Evolutionary conservation across 306 rosid genomes (phyloP).

Genomic region (Hippophae gyantsensis): DNA sequence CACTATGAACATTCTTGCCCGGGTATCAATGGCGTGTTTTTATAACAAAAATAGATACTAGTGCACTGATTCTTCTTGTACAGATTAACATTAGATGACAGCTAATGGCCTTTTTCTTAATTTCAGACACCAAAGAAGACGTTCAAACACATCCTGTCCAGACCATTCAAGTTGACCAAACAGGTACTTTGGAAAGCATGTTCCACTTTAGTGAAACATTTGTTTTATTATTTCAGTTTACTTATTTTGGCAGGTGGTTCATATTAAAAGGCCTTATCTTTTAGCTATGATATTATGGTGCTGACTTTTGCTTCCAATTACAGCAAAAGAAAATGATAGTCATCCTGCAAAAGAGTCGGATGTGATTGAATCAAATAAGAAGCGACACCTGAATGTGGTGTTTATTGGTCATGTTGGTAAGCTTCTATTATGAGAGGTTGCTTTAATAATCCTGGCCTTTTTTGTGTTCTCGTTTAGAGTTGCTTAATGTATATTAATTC

Average conservation of each 20-base stretch:
- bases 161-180: conserved; percentile 37
- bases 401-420: conserved; percentile 96
- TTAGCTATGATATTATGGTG: conserved; percentile 12
- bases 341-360: conserved; percentile 20
- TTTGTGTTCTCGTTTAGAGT: not conserved
- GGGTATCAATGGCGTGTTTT: no score
- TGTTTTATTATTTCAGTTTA: not conserved
- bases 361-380: conserved; percentile 27
- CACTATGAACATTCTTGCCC: no score
- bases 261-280: not conserved
- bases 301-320: conserved; percentile 22
- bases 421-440: conserved; percentile 7
- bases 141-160: conserved; percentile 15
- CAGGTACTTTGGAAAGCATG: conserved; percentile 31
- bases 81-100: not conserved
- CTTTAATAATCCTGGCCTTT: not conserved
- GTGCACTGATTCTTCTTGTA: no score
- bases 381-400: conserved; percentile 85
- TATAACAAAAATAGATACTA: no score
- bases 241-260: not conserved
- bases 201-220: conserved; percentile 2
- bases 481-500: not conserved
- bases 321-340: conserved; percentile 45
- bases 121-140: conserved; percentile 44
- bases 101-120: conserved; percentile 2